Conservation (phyloP, 225 moss, liverwort and hornwort species). For the Marchantia polymorpha region DNA sequence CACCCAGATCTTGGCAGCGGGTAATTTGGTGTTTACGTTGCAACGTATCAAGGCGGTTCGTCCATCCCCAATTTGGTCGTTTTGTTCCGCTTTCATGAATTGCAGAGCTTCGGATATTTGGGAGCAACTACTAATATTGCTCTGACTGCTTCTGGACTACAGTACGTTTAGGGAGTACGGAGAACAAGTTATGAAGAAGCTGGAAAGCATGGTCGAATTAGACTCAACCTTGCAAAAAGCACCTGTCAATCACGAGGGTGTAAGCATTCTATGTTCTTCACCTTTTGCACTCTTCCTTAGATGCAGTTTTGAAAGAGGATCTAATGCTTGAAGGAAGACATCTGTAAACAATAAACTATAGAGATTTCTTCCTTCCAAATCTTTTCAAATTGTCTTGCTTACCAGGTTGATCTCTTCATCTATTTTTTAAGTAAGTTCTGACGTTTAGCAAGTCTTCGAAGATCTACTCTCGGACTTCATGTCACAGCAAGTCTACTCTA, state of each 20-base stretch:
- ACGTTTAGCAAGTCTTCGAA: no score
- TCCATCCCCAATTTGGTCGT: background rate
- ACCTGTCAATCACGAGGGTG: conserved; percentile 91
- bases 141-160: conserved; percentile 14
- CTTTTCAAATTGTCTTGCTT: no score
- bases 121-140: background rate
- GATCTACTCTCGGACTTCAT: background rate
- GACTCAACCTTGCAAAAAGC: conserved; percentile 73
- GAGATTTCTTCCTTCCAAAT: background rate
- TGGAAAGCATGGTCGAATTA: conserved; percentile 56
- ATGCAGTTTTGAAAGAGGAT: background rate
- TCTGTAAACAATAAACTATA: no score
- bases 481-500: background rate
- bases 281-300: background rate
- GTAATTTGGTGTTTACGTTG: conserved; percentile 31
- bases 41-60: background rate
- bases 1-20: conserved; percentile 79
- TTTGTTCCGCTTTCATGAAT: background rate
- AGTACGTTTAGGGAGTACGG: conserved; percentile 86
- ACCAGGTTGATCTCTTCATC: no score
- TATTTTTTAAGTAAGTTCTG: no score
- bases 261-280: conserved; percentile 33
- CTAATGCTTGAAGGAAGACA: background rate
- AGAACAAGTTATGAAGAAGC: conserved; percentile 66
- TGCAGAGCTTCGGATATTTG: no score